Conservation (phyloP, 768 basidiomycete genomes). For the Podaxis sp. region DNA sequence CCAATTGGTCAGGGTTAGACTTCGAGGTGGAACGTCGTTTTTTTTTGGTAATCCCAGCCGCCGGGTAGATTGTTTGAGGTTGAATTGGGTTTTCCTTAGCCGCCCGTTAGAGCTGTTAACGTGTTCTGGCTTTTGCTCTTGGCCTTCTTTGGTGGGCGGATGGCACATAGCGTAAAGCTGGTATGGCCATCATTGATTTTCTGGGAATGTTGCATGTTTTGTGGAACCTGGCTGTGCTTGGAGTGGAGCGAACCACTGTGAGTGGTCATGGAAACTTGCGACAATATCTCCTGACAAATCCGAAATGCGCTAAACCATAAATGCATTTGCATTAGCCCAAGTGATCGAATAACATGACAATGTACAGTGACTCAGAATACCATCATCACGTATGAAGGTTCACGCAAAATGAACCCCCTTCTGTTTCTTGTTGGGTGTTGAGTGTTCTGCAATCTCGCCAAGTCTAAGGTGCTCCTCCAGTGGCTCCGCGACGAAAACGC, state of each 20-base stretch:
- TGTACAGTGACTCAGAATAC: neutral
- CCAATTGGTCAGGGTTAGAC: neutral
- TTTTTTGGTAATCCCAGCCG: neutral
- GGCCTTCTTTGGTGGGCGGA: too few relatives aligned
- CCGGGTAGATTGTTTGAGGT: neutral
- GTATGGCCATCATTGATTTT: neutral
- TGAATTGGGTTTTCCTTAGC: neutral
- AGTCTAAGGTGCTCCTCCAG: neutral
- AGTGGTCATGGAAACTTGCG: neutral
- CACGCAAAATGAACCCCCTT: conserved; percentile 18
- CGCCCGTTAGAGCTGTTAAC: neutral
- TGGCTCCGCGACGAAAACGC: conserved; percentile 21
- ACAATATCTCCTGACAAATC: neutral
- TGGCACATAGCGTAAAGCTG: too few relatives aligned
- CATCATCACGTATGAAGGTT: neutral
- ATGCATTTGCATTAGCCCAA: neutral
- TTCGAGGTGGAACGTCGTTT: neutral
- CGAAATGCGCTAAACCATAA: neutral
- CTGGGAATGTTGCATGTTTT: neutral
- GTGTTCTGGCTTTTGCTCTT: too few relatives aligned
- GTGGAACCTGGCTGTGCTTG: neutral
- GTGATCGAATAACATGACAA: neutral
- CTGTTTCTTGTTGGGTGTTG: conserved; percentile 17
- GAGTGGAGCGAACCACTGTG: neutral
- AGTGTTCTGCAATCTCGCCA: neutral